These are phyloP conservation scores for Biscogniauxia marginata DNA, from an alignment of 2,329 filamentous ascomycete genomes.

Conservation along the genomic window DNA sequence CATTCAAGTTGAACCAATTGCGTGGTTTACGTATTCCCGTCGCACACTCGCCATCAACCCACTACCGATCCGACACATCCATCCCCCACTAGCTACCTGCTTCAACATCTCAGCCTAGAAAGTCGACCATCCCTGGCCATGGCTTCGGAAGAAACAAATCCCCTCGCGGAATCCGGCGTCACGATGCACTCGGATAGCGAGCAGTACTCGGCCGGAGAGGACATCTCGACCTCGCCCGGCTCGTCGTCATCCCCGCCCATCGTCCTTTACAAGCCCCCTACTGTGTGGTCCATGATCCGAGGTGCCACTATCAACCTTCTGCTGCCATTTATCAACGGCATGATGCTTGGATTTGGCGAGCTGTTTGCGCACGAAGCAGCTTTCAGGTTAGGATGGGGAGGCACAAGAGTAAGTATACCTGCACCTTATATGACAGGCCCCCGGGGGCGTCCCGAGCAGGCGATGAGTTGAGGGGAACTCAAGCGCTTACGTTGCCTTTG, in stretches of 20 bases:
- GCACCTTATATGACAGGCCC: no score
- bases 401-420: constrained; percentile 72
- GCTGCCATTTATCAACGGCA: constrained; percentile 91
- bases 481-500: background rate
- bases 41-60: background rate
- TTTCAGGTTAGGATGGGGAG: constrained; percentile 88
- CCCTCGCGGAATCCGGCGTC: constrained; percentile 69
- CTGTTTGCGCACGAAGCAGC: constrained; percentile 94
- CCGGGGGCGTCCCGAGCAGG: no score
- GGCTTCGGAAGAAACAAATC: constrained; percentile 51
- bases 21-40: background rate
- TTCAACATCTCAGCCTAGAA: no score
- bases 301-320: constrained; percentile 95
- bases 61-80: background rate
- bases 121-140: no score
- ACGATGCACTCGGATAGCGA: constrained; percentile 83
- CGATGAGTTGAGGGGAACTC: background rate
- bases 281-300: constrained; percentile 78
- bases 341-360: constrained; percentile 98
- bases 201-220: constrained; percentile 69
- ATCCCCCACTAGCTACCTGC: background rate
- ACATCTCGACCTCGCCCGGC: constrained; percentile 58
- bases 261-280: constrained; percentile 86
- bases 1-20: background rate
- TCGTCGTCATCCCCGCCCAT: constrained; percentile 66